These are phyloP conservation scores for Penicillium daleae DNA, from an alignment of 495 filamentous ascomycete species.

Conservation along the genomic window DNA sequence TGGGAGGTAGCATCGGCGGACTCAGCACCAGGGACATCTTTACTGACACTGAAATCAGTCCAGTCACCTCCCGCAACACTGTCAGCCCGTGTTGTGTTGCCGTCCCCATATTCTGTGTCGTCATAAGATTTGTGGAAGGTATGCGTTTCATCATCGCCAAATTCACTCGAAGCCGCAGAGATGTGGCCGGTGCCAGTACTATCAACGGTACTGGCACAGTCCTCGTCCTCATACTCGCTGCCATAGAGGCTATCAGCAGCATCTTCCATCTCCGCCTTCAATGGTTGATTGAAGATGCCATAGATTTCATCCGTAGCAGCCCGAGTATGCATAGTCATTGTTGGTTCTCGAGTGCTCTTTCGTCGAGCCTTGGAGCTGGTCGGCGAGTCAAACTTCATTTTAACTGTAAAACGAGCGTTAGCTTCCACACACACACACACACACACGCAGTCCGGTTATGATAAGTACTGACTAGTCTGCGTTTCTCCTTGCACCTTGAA, in stretches of 20 bases:
- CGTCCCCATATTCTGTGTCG: conserved; percentile 51
- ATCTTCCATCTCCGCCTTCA: conserved; percentile 58
- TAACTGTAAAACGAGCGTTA: conserved; percentile 59
- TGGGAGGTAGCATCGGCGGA: conserved; percentile 29
- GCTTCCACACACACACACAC: conserved; percentile 11
- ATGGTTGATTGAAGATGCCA: conserved; percentile 90
- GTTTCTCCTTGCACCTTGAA: conserved; percentile 79
- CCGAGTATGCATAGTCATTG: conserved; percentile 95
- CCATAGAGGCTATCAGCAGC: conserved; percentile 47
- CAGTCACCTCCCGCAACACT: conserved; percentile 70
- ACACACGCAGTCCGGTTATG: background rate
- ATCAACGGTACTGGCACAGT: conserved; percentile 81
- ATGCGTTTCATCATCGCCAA: conserved; percentile 61
- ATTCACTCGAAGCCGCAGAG: conserved; percentile 65
- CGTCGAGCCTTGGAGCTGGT: conserved; percentile 73
- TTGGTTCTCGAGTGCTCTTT: conserved; percentile 79
- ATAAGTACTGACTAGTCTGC: conserved; percentile 68
- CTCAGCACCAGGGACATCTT: conserved; percentile 63
- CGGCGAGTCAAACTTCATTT: conserved; percentile 89
- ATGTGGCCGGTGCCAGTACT: conserved; percentile 76
- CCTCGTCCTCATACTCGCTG: conserved; percentile 68
- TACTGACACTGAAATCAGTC: conserved; percentile 80
- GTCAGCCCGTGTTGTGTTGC: conserved; percentile 51
- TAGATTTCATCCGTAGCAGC: conserved; percentile 98
- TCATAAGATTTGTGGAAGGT: conserved; percentile 48